Evolutionary conservation across 2,329 filamentous ascomycete species (phyloP), one percentile per base, ranked within the genome.

Genomic region (Beauveria pseudobassiana): DNA sequence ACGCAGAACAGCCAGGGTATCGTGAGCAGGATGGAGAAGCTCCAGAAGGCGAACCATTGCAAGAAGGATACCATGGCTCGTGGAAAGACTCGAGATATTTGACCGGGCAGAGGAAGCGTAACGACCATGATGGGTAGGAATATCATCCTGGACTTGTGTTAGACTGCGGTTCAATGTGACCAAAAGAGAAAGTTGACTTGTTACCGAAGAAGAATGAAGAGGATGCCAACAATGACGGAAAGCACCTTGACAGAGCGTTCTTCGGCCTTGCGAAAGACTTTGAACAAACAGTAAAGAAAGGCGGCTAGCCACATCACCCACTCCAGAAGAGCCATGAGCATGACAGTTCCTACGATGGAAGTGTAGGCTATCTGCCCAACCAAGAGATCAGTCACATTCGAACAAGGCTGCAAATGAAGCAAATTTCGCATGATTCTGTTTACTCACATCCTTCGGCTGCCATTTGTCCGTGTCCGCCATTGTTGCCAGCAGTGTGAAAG

Each of bases 21-120:
- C 0, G 89, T 91, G 62, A 99, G 78, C 12, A 98, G 84, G 65
- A 86, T 85, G 0, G 93, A 88, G 67, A 98, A 98, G 30, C 89
- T 87, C 87, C 91, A 96, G 73, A 98, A 98, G 3, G 92, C 93
- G 70, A 98, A 96, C 89, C 91, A 96, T 72, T 97, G 93, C 16
- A 98, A 80, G 51, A 34, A 34, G 30, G 30, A 34, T 12, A 89
- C 81, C 2, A 72, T 75, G 46, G 95, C 88, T 80, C 93, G 84
- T 1, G 93, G 93, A 76, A 93, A 96, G 67, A 89, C 82, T 63
- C 83, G 80, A 9, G 87, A 87, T 51, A 97, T 79, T 63, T 85
- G 82, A 22, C 80, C 75, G 0, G 93, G 93, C 2, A 98, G 80
- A 0, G 93, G 93, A 5, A 98, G 79, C 0, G 93, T 98, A 53